These are phyloP conservation scores for Malassezia sympodialis DNA, from an alignment of 1,284 basidiomycete species.

Conservation along the genomic window DNA sequence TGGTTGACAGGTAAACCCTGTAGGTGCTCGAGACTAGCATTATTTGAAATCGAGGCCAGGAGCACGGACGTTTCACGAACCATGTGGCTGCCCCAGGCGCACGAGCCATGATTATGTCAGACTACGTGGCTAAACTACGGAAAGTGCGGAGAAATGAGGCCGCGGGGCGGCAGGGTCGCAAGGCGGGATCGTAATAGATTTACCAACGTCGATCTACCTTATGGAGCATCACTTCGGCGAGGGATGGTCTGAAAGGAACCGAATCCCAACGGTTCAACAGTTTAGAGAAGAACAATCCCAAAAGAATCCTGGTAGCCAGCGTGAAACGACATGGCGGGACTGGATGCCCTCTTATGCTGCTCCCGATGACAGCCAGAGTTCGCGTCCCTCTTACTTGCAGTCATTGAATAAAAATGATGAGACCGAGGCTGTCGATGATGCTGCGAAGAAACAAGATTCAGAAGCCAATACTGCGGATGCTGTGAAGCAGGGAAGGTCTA, in stretches of 20 bases:
- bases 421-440: not conserved
- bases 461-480: not conserved
- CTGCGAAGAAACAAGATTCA: not conserved
- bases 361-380: not conserved
- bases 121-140: not conserved
- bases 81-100: not conserved
- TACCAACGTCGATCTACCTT: not conserved
- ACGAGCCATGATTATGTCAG: not conserved
- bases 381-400: not conserved
- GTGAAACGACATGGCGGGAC: not conserved
- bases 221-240: conserved; percentile 29
- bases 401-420: not conserved
- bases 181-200: not conserved
- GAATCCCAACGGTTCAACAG: conserved; percentile 32
- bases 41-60: no score
- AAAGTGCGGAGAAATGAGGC: not conserved
- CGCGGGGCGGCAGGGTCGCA: not conserved
- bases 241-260: conserved; percentile 38
- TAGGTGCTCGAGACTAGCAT: no score
- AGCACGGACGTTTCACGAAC: not conserved
- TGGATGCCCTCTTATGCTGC: not conserved
- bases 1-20: not conserved
- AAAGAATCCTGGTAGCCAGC: not conserved
- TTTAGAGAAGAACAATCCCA: conserved; percentile 4
- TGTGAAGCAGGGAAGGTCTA: not conserved